A percentile compares a stretch with the other conserved stretches of the same genome.
These are phyloP conservation scores for Penicillium freii DNA, from an alignment of 2,329 filamentous ascomycete genomes.

Conservation along the genomic window DNA sequence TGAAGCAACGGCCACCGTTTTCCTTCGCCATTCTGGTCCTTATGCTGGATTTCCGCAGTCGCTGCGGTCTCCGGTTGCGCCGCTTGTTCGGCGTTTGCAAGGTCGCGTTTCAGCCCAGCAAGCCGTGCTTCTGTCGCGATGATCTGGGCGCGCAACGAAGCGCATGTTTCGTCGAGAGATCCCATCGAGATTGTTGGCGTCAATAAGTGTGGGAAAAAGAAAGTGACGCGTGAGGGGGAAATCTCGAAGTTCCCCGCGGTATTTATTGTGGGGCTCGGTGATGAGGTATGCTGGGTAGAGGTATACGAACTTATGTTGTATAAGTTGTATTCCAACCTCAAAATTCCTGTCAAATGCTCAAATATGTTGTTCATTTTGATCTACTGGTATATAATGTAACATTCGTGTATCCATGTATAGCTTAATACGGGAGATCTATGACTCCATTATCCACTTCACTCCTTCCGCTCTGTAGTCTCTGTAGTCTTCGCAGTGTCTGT, in stretches of 20 bases:
- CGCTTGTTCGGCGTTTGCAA: constrained; percentile 33
- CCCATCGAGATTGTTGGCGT: constrained; percentile 11
- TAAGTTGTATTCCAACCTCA: background rate
- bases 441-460: background rate
- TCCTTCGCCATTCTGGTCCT: background rate
- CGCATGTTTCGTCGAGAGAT: constrained; percentile 27
- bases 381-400: background rate
- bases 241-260: constrained; percentile 16
- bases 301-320: background rate
- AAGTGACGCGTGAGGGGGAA: background rate
- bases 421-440: background rate
- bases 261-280: constrained; percentile 10
- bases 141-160: constrained; percentile 39
- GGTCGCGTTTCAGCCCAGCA: constrained; percentile 35
- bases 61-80: constrained; percentile 14
- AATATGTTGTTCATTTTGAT: background rate
- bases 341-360: no score
- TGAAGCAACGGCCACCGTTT: constrained; percentile 65
- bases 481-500: constrained; percentile 1
- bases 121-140: constrained; percentile 38
- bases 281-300: background rate
- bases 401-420: background rate
- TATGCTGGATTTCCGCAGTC: background rate
- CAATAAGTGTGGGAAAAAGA: background rate
- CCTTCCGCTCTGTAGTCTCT: background rate